These are phyloP conservation scores for Primulina tabacum DNA, from an alignment of 257 asterid species.

Conservation along the genomic window DNA sequence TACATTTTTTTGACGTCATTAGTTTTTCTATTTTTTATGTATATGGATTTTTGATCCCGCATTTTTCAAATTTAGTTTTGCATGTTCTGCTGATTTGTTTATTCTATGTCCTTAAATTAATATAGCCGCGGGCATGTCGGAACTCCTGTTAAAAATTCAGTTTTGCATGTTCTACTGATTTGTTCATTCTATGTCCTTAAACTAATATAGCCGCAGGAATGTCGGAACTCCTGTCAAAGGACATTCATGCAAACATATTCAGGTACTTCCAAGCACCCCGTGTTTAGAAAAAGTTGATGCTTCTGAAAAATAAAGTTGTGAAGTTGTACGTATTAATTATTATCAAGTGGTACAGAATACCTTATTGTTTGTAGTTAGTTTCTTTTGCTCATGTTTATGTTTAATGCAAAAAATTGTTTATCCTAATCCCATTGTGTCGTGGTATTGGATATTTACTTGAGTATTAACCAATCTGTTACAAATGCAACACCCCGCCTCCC, in stretches of 20 bases:
- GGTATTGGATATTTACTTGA: neutral
- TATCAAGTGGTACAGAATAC: slow-evolving; percentile 2
- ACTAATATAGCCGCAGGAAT: slow-evolving; percentile 60
- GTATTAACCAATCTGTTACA: neutral
- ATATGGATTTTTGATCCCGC: neutral
- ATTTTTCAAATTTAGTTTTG: slow-evolving; percentile 19
- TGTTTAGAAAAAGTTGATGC: neutral
- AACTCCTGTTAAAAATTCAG: slow-evolving; percentile 11
- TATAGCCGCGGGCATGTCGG: slow-evolving; percentile 69
- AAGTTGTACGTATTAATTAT: slow-evolving; percentile 5
- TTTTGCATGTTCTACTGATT: slow-evolving; percentile 23
- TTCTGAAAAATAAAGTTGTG: neutral
- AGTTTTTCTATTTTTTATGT: neutral
- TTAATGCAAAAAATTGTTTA: neutral
- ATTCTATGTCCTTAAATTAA: slow-evolving; percentile 21
- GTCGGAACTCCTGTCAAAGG: slow-evolving; percentile 88
- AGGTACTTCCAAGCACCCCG: slow-evolving; percentile 47
- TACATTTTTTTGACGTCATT: neutral
- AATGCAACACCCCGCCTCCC: too few relatives aligned
- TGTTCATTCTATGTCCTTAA: slow-evolving; percentile 17
- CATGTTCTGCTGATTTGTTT: slow-evolving; percentile 20
- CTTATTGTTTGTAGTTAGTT: neutral
- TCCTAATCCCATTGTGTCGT: neutral
- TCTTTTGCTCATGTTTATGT: neutral
- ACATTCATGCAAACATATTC: slow-evolving; percentile 79